Base-by-base conservation (phyloP, 2,329 filamentous ascomycete species). In the Nigrograna mackinnonii region DNA sequence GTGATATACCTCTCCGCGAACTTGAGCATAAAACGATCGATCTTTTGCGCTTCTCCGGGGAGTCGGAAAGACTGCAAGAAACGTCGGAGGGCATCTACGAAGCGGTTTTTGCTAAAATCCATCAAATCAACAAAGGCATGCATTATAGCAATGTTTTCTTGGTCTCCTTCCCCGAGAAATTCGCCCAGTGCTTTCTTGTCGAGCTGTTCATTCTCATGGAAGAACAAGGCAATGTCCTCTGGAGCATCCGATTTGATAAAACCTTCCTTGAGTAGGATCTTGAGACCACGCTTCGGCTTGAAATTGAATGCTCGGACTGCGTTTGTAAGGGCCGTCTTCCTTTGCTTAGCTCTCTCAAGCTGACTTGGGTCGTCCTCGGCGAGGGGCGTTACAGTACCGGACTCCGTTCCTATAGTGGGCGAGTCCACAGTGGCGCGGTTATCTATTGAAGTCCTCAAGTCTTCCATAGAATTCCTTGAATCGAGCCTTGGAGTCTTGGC, bases 11-110 rank as follows among this genome's bases (percentile, higher is more conserved):
- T 85, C 68, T 97, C 92, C 7, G 94, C 94, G 71, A 97, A 99
- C 68, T 99, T 99, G 54, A 99, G 76, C 94, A 99, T 97, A 71
- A 97, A 95, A 35, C 94, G 89, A 82, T 99, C 94, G 54, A 99
- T 99, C 75, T 99, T 99, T 66, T 99, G 94, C 0, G 91, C 91
- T 70, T 99, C 94, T 47, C 94, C 94, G 0, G 94, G 94, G 12
- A 99, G 76, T 49, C 94, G 87, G 76, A 99, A 99, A 20, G 90
- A 88, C 67, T 99, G 94, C 11, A 99, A 75, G 60, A 99, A 99
- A 44, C 90, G 85, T 26, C 94, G 84, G 19, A 99, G 74, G 12
- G 94, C 87, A 68, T 96, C 92, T 5, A 96, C 92, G 57, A 99
- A 99, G 2, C 91, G 85, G 41, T 86, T 89, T 67, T 91, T 91